Evolutionary conservation across 495 filamentous ascomycete species (phyloP).

Genomic region (Haplographium delicatum): DNA sequence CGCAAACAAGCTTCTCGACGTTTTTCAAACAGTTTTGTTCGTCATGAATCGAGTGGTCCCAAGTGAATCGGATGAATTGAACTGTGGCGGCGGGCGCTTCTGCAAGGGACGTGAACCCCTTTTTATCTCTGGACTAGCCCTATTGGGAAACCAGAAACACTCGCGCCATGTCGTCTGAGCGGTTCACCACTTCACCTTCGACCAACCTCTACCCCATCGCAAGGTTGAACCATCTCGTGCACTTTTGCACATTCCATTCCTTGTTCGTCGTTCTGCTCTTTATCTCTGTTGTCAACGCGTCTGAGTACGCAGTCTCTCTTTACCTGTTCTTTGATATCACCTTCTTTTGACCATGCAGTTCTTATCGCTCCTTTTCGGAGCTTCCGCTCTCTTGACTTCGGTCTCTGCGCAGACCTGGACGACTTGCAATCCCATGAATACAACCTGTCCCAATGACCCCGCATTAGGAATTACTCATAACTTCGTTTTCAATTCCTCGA

Average conservation of each 20-base stretch:
- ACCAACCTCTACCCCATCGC: too few relatives aligned
- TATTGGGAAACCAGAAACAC: too few relatives aligned
- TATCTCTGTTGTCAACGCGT: not conserved
- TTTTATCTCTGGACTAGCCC: too few relatives aligned
- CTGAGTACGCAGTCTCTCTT: slow-evolving; percentile 13
- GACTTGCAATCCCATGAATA: slow-evolving; percentile 60
- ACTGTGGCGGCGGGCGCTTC: too few relatives aligned
- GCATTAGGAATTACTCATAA: slow-evolving; percentile 55
- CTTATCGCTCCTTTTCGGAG: slow-evolving; percentile 16
- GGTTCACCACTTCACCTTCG: not conserved
- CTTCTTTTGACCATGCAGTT: slow-evolving; percentile 17
- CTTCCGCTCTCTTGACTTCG: slow-evolving; percentile 29
- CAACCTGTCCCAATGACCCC: slow-evolving; percentile 23
- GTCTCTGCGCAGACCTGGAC: slow-evolving; percentile 58
- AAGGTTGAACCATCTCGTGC: slow-evolving; percentile 10
- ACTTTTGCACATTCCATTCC: slow-evolving; percentile 24
- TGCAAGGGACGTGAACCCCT: too few relatives aligned
- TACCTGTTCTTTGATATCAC: slow-evolving; percentile 8
- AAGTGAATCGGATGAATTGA: too few relatives aligned
- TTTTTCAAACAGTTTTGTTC: too few relatives aligned
- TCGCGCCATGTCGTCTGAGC: too few relatives aligned
- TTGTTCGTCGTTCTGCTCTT: too few relatives aligned
- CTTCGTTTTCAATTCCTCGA: slow-evolving; percentile 62
- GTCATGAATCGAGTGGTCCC: too few relatives aligned
- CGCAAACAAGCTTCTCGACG: too few relatives aligned